Evolutionary conservation across 352 stramenopile genomes (phyloP).

Genomic region (Aphanomyces euteiches): DNA sequence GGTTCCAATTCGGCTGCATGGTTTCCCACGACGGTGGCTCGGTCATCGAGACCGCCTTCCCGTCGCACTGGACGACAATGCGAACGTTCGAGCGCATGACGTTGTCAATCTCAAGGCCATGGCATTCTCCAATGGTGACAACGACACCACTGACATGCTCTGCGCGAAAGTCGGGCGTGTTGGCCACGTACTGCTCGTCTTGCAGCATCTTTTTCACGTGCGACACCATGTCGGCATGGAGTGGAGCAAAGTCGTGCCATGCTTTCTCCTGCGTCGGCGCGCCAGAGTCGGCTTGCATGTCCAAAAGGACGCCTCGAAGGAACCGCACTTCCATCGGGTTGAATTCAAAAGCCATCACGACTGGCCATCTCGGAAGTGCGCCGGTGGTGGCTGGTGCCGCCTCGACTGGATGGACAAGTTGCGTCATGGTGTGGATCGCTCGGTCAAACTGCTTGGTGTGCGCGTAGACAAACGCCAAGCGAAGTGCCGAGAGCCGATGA

Average conservation of each 20-base stretch:
- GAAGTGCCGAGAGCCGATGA: background rate
- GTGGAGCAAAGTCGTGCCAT: slow-evolving; percentile 13
- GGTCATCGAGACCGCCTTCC: background rate
- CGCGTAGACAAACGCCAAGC: slow-evolving; percentile 22
- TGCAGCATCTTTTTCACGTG: slow-evolving; percentile 9
- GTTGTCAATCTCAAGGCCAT: slow-evolving; percentile 3
- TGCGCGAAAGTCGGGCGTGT: slow-evolving; percentile 12
- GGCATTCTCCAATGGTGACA: slow-evolving; percentile 15
- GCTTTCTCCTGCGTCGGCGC: background rate
- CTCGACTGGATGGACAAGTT: background rate
- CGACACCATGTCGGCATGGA: slow-evolving; percentile 8
- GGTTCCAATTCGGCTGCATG: slow-evolving; percentile 28
- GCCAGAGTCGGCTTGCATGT: background rate
- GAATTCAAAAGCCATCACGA: slow-evolving; percentile 9
- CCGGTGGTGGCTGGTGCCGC: background rate
- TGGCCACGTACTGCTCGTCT: background rate
- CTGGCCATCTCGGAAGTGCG: background rate
- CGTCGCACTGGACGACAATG: slow-evolving; percentile 15
- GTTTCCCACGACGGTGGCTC: slow-evolving; percentile 18
- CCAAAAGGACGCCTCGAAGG: slow-evolving; percentile 3
- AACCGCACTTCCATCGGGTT: slow-evolving; percentile 11
- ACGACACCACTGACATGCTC: slow-evolving; percentile 10
- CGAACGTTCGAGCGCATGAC: slow-evolving; percentile 10
- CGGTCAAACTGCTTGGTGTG: background rate
- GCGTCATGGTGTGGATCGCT: slow-evolving; percentile 9